phyloP scores from a whole-genome alignment of 2,329 filamentous ascomycete genomes.

The Talaromyces sp. region DNA sequence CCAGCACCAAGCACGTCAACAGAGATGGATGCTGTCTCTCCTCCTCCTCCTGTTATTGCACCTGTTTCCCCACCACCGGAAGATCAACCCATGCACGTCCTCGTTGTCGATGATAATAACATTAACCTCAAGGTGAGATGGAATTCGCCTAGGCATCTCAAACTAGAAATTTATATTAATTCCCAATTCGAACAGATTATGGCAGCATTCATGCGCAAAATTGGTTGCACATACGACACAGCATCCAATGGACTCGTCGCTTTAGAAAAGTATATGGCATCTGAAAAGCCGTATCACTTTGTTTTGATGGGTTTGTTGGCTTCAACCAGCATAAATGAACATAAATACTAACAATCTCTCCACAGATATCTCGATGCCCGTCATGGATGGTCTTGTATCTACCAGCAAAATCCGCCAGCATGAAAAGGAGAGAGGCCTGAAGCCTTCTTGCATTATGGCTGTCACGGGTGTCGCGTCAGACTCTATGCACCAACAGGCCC shows the following conservation, averaged over 20 bases:
- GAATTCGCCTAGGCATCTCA: not conserved
- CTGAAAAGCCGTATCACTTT: conserved; percentile 38
- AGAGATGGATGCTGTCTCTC: too few species aligned
- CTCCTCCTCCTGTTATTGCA: not conserved
- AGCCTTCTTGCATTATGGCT: conserved; percentile 32
- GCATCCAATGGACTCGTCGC: conserved; percentile 45
- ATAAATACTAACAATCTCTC: conserved; percentile 1
- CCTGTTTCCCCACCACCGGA: not conserved
- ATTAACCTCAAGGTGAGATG: conserved; percentile 40
- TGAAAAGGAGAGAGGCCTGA: conserved; percentile 30
- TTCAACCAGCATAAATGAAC: not conserved
- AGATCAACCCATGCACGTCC: conserved; percentile 23
- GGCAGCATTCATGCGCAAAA: conserved; percentile 42
- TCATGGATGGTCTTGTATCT: conserved; percentile 49
- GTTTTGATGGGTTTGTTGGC: conserved; percentile 34
- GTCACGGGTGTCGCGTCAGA: conserved; percentile 37
- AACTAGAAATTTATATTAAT: not conserved
- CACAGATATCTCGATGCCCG: conserved; percentile 49
- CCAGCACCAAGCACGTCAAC: not conserved
- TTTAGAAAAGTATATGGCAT: conserved; percentile 37
- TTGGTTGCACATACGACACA: conserved; percentile 39
- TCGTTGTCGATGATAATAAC: conserved; percentile 48
- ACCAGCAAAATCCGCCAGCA: conserved; percentile 44
- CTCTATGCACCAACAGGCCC: conserved; percentile 34
- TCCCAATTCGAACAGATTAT: conserved; percentile 29